Evolutionary conservation across 2,329 filamentous ascomycete species (phyloP), one percentile per base, ranked within the genome.

Genomic region (Orbilia blumenaviensis): DNA sequence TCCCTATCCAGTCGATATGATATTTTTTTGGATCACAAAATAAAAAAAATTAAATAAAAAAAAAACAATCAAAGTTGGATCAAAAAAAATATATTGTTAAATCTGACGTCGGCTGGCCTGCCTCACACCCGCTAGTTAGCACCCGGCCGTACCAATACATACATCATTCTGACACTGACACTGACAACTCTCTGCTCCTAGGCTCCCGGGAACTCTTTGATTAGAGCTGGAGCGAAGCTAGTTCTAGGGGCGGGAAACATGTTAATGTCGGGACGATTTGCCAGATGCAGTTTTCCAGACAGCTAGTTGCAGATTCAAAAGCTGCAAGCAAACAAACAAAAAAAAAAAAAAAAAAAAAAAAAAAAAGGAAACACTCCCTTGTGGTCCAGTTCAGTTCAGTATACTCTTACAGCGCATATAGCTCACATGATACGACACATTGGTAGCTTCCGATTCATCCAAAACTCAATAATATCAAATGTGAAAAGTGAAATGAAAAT

Each of bases 371-470:
- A n/a, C n/a, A n/a, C 10, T 10, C 10, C 10, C 10, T 34, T 34
- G 10, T 34, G 29, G 29, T 6, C 5, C 29, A 10, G 38, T 46
- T 44, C n/a, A 32, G 12, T 41, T n/a, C n/a, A n/a, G n/a, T 36
- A 48, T 63, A 44, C 34, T n/a, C 8, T n/a, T n/a, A 38, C 50
- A 44, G 44, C 54, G 54, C 54, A 61, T 52, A 50, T 50, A 61
- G 52, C 41, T 52, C 66, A 68, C 66, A 46, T 68, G 64, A 68
- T 61, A 41, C n/a, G n/a, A n/a, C n/a, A n/a, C n/a, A n/a, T n/a
- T n/a, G 48, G 29, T 10, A 5, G 14, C 16, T 32, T 54, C n/a
- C 3, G 14, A 29, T 42, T 66, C 48, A 36, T 32, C 32, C 62
- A 66, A 42, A 64, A 64, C n/a, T 23, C 29, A 18, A 48, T 64